phyloP scores from a whole-genome alignment of 345 rosid genomes.

The Arabidopsis suecica region DNA sequence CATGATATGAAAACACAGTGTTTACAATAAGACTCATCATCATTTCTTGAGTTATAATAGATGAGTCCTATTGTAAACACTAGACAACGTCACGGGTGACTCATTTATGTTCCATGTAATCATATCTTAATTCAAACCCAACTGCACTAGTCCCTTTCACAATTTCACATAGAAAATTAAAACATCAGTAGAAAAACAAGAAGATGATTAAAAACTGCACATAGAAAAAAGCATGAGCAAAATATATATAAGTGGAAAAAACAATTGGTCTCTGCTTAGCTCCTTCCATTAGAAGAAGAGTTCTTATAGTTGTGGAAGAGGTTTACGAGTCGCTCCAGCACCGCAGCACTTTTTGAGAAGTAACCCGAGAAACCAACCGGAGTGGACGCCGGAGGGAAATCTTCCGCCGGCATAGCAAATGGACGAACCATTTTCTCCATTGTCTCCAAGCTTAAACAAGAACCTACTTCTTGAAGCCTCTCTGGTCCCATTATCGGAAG shows the following conservation, averaged over 20 bases:
- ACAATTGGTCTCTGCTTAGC: background rate
- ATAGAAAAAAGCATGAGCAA: background rate
- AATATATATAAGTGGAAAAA: background rate
- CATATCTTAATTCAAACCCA: slow-evolving; percentile 28
- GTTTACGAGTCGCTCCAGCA: slow-evolving; percentile 80
- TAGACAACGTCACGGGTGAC: slow-evolving; percentile 28
- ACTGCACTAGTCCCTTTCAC: slow-evolving; percentile 20
- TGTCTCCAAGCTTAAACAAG: slow-evolving; percentile 85
- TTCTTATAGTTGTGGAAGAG: slow-evolving; percentile 77
- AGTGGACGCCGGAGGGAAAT: slow-evolving; percentile 88
- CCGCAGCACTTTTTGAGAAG: slow-evolving; percentile 92
- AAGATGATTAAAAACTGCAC: background rate
- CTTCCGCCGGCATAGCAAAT: slow-evolving; percentile 98
- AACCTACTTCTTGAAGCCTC: slow-evolving; percentile 92
- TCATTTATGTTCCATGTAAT: slow-evolving; percentile 25
- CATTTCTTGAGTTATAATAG: no score
- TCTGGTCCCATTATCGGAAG: slow-evolving; percentile 99
- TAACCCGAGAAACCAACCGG: slow-evolving; percentile 98
- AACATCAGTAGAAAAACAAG: background rate
- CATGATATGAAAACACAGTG: background rate
- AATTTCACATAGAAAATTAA: no score
- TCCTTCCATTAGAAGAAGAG: slow-evolving; percentile 50
- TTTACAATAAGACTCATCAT: background rate
- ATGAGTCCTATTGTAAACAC: no score
- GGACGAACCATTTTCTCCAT: slow-evolving; percentile 93